Base-by-base conservation (phyloP, 129 eudicot genomes). In the Artemisia argyi region DNA sequence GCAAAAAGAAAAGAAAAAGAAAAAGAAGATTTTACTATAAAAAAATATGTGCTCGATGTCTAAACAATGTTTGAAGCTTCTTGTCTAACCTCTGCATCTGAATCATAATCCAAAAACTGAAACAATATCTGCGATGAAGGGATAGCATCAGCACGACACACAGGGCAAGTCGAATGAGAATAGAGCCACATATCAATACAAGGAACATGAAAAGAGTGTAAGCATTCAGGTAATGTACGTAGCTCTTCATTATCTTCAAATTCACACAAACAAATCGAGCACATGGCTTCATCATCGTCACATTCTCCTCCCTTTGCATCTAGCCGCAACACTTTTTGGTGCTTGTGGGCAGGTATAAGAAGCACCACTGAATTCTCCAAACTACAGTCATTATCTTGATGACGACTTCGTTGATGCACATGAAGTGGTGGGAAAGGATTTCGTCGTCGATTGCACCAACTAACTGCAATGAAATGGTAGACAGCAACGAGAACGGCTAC, bases 101-200 rank as follows among this genome's bases (percentile, higher is more conserved):
- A 76, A 47, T 79, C 82, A 14, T 73, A 71, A 53, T 79, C 76
- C 63, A 79, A 67, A 56, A 71, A 18, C 14, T 76, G 82, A 26
- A 73, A 46, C 51, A 80, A 60, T 11, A 73, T 69, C 46, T 73
- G 77, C 3, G 77, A 8, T 0, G 85, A 80, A 68, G 87, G 81
- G 8, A 74, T 11, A 7, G 78, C 87, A 15, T 65, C 61, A 13
- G 83, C 49, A 11, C 91, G 85, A 72, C 91, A 86, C 22, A 81
- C 55, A 0, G 88, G 91, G 35, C 91, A 86, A 20, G 76, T 83
- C 19, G 81, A 47, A 76, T 80, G 86, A 19, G 91, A 80, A 56
- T 51, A 78, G 12, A 86, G 84, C 88, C 88, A 86, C 86, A 78
- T 80, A 61, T 86, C 88, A 4, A 86, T 83, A 59, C 88, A 86